Evolutionary conservation across 23 red algal species (phyloP).

Genomic region (Porphyridium purpureum): DNA sequence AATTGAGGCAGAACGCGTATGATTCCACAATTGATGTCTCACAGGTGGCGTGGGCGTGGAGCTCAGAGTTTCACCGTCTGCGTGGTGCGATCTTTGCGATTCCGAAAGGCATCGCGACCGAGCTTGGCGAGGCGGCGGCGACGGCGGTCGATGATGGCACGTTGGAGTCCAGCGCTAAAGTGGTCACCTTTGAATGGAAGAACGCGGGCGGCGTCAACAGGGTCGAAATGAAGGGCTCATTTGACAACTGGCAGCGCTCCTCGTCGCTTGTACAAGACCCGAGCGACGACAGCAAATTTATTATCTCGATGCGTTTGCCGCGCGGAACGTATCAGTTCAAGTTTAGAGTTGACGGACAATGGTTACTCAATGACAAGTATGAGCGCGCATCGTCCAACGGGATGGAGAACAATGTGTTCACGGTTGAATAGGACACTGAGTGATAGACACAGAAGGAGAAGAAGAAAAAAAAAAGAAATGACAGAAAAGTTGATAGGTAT

Average conservation of each 20-base stretch:
- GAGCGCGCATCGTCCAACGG: too few relatives aligned
- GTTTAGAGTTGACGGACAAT: conserved; percentile 77
- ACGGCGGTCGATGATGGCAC: conserved; percentile 20
- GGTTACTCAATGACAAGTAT: too few relatives aligned
- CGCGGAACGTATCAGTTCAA: conserved; percentile 80
- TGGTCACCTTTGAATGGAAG: conserved; percentile 48
- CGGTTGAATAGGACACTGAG: too few relatives aligned
- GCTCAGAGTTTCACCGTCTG: conserved; percentile 79
- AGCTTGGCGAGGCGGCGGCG: conserved; percentile 13
- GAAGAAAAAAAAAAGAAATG: too few relatives aligned
- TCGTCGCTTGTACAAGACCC: conserved; percentile 39
- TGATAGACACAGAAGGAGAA: too few relatives aligned
- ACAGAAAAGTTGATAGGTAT: too few relatives aligned
- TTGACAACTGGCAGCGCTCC: conserved; percentile 73
- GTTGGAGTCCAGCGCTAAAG: conserved; percentile 16
- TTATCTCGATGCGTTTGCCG: conserved; percentile 42
- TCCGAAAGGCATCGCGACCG: conserved; percentile 22
- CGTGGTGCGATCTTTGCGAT: conserved; percentile 55
- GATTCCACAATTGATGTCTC: conserved; percentile 80
- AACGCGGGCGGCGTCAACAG: conserved; percentile 11
- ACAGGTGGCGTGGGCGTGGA: conserved; percentile 91
- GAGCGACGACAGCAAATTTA: conserved; percentile 5
- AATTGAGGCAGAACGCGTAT: conserved; percentile 47
- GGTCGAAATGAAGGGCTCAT: conserved; percentile 82
- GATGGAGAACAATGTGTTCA: too few relatives aligned